phyloP scores from a whole-genome alignment of 495 filamentous ascomycete species.

The Podospora fimiseda region DNA sequence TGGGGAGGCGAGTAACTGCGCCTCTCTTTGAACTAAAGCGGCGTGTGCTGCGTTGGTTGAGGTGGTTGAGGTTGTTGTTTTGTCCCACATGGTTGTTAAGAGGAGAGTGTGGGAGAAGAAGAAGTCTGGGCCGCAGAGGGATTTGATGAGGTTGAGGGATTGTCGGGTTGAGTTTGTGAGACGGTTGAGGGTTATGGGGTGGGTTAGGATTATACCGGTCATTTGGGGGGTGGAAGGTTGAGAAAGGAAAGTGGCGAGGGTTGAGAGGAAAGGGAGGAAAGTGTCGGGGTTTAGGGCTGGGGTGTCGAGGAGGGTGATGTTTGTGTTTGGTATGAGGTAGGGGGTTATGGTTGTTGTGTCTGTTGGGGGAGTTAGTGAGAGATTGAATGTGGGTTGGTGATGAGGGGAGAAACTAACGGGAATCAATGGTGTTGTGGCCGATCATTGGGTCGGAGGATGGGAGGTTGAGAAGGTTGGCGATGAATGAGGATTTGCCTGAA shows the following conservation, averaged over 20 bases:
- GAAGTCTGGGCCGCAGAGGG: not conserved
- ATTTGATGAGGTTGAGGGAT: not conserved
- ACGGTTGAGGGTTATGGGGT: conserved; percentile 21
- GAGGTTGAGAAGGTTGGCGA: not conserved
- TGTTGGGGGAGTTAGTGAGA: not conserved
- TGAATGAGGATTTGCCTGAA: conserved; percentile 6
- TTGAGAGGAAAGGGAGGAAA: not conserved
- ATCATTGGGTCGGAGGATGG: not conserved
- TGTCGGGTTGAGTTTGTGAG: not conserved
- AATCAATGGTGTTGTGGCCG: not conserved
- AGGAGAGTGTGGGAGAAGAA: not conserved
- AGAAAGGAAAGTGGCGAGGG: not conserved
- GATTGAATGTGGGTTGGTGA: not conserved
- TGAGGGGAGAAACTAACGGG: not conserved
- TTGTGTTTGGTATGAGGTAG: not conserved
- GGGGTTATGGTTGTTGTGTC: not conserved
- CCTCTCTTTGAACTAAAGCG: too few species aligned
- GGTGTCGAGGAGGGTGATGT: conserved; percentile 4
- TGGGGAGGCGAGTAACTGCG: not conserved
- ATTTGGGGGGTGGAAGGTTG: not conserved
- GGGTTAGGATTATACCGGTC: conserved; percentile 27
- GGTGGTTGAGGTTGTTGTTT: not conserved
- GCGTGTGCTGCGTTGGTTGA: too few species aligned
- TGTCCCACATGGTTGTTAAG: conserved; percentile 10
- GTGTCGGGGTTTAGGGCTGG: not conserved